Base-by-base conservation (phyloP, 331 rosid genomes). In the Telfairia occidentalis region DNA sequence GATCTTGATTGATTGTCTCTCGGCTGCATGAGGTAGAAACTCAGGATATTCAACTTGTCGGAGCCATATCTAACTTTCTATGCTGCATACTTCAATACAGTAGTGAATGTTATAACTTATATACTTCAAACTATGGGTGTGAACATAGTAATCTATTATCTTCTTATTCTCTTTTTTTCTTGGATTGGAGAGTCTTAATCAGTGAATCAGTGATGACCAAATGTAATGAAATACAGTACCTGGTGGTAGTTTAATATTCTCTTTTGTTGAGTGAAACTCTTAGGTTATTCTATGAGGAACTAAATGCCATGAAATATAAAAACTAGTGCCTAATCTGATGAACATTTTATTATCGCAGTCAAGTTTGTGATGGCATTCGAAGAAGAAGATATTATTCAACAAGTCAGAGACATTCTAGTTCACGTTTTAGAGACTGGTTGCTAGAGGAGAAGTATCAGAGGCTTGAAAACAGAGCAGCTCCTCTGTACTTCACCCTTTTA, bases 291-390 rank as follows among this genome's bases (percentile, higher is more conserved):
- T 64, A 8, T 32, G 70, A 61, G 73, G 34, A 65, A 38, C 2
- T 19, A 1, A 64, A 5, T 19, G 19, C 52, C 52, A 21, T 65
- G 73, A 35, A 4, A n/a, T 65, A 13, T 35, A 21, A 32, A 42
- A 63, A 13, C 63, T 42, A 70, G 69, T 61, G 49, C 76, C 85
- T 87, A 72, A 83, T 66, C 29, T 15, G 70, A 45, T 28, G 42
- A 37, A 61, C 63, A 29, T 81, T 76, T 21, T 71, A 21, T 57
- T 58, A 49, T 60, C 54, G 71, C 96, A 93, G 97, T 82, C 53
- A 87, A 87, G 73, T 93, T 89, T 64, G 87, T 82, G 58, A 85
- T 87, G 40, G 78, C 89, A 0, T 87, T 78, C 77, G 76, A 85
- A 80, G 96, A 89, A 81, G 88, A 85, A 70, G 91, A 88, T 49